Conservation (phyloP, 352 stramenopile species). For the Pelagophyceae sp. region DNA sequence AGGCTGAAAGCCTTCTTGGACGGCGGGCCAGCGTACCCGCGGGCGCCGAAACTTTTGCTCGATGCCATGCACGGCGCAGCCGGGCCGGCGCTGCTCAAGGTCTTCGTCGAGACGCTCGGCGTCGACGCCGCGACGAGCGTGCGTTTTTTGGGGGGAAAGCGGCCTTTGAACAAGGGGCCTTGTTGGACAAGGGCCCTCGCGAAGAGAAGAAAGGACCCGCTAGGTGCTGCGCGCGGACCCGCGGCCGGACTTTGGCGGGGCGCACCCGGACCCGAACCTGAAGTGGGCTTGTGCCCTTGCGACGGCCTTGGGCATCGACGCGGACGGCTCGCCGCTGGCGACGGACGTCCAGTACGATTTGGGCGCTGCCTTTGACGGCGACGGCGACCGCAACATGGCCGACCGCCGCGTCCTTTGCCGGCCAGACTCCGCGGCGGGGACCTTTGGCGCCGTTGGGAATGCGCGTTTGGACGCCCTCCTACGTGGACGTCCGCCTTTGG, state of each 20-base stretch:
- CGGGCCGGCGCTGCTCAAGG: conserved; percentile 81
- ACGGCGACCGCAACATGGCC: conserved; percentile 98
- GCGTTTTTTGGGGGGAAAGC: conserved; percentile 17
- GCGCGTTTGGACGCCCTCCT: too few species aligned
- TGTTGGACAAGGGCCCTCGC: conserved; percentile 24
- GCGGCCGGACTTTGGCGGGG: conserved; percentile 79
- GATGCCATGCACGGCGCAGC: conserved; percentile 97
- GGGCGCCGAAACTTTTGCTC: conserved; percentile 85
- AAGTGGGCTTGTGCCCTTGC: conserved; percentile 93
- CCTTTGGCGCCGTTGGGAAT: too few species aligned
- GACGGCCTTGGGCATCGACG: conserved; percentile 82
- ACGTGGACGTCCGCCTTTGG: too few species aligned
- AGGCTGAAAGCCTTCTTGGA: conserved; percentile 78
- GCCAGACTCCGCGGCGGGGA: too few species aligned
- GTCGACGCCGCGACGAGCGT: conserved; percentile 33
- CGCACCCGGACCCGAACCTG: conserved; percentile 97
- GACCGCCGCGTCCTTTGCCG: too few species aligned
- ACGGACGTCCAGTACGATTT: conserved; percentile 31
- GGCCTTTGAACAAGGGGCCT: background rate
- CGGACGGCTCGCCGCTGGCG: conserved; percentile 50
- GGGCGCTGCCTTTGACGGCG: conserved; percentile 91
- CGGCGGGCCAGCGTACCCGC: too few species aligned
- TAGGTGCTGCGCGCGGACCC: conserved; percentile 60
- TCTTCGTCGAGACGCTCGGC: conserved; percentile 91
- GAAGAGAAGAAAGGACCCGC: too few species aligned